Percentiles rank a stretch among this genome's conserved stretches.
phyloP scores from a whole-genome alignment of 2,329 filamentous ascomycete genomes.

The Colletotrichum shisoi region DNA sequence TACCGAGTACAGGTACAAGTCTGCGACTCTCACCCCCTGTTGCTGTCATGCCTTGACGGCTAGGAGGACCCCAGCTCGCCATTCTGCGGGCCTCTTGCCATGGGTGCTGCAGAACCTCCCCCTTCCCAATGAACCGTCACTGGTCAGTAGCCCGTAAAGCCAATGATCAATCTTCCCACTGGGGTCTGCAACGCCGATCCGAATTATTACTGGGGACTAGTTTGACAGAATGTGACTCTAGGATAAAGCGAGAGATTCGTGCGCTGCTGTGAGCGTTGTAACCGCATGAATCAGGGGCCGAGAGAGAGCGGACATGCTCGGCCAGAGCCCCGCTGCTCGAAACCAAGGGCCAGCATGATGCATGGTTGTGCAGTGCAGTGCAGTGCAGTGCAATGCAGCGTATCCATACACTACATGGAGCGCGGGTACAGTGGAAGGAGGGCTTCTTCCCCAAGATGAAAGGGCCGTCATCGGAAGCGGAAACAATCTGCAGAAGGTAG shows the following conservation, averaged over 20 bases:
- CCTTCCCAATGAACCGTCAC: no score
- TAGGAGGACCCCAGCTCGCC: slow-evolving; percentile 7
- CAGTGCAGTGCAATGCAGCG: no score
- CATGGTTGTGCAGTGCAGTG: slow-evolving; percentile 34
- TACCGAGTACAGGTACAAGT: not conserved
- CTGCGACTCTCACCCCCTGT: slow-evolving; percentile 27
- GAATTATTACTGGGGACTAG: slow-evolving; percentile 14
- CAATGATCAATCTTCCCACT: slow-evolving; percentile 21
- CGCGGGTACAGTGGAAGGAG: slow-evolving; percentile 1
- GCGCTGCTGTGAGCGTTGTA: slow-evolving; percentile 19
- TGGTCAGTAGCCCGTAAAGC: slow-evolving; percentile 10
- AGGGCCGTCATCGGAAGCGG: slow-evolving; percentile 27
- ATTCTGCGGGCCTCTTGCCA: slow-evolving; percentile 21
- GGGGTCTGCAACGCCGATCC: slow-evolving; percentile 21
- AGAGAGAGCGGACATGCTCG: slow-evolving; percentile 23
- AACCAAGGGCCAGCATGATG: slow-evolving; percentile 28
- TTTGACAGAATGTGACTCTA: slow-evolving; percentile 9
- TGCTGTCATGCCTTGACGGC: slow-evolving; percentile 11
- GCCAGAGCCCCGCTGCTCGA: slow-evolving; percentile 27
- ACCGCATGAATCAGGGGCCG: slow-evolving; percentile 35
- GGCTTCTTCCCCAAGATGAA: not conserved
- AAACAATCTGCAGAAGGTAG: slow-evolving; percentile 24
- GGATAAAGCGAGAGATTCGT: slow-evolving; percentile 4
- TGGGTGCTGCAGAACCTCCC: slow-evolving; percentile 21
- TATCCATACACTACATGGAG: not conserved